Evolutionary conservation across 2,329 filamentous ascomycete genomes (phyloP).

Genomic region (Calycina marina): DNA sequence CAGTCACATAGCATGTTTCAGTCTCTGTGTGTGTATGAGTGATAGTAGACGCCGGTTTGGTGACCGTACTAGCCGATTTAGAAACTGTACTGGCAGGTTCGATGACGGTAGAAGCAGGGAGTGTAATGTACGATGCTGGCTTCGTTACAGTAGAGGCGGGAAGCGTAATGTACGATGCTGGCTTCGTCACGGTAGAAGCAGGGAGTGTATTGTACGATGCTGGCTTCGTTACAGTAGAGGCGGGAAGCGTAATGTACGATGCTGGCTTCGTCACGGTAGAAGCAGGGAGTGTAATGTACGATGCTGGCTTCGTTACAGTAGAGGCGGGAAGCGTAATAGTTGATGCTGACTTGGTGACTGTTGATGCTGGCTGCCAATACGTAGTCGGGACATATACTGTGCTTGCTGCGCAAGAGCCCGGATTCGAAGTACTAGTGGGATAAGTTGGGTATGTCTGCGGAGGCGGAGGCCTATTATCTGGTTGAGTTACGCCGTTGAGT

Average conservation of each 20-base stretch:
- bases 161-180: neutral
- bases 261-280: neutral
- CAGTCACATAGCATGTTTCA: neutral
- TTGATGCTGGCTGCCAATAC: constrained; percentile 1
- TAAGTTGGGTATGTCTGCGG: too few relatives aligned
- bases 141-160: too few relatives aligned
- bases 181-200: neutral
- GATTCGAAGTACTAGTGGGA: too few relatives aligned
- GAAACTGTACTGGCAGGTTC: too few relatives aligned
- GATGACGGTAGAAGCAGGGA: too few relatives aligned
- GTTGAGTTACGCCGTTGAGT: neutral
- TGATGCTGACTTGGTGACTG: constrained; percentile 4
- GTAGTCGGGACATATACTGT: neutral
- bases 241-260: too few relatives aligned
- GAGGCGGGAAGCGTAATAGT: neutral
- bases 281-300: neutral
- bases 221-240: neutral
- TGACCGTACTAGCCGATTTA: too few relatives aligned
- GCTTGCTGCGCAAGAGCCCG: neutral
- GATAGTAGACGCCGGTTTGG: neutral
- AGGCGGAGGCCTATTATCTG: too few relatives aligned
- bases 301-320: neutral
- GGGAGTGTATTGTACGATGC: neutral
- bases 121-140: too few relatives aligned
- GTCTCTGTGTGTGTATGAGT: neutral